phyloP scores from a whole-genome alignment of 75 land plant species.

The Sequoiadendron giganteum region DNA sequence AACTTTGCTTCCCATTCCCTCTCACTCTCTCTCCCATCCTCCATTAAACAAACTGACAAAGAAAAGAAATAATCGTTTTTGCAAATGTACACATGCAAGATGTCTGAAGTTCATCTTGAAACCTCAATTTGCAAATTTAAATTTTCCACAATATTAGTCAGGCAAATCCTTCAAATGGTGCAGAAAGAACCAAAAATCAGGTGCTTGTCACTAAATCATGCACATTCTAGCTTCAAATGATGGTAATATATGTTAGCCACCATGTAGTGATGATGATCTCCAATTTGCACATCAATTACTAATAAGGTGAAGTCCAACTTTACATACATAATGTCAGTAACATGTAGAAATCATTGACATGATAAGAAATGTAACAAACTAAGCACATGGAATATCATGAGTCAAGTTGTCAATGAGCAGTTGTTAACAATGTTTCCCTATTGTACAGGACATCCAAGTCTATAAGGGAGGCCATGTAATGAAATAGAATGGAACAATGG shows the following conservation, averaged over 20 bases:
- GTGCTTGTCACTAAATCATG: neutral
- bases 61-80: neutral
- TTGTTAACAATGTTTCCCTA: no score
- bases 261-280: neutral
- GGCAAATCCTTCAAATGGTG: neutral
- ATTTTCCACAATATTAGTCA: neutral
- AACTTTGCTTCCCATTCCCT: neutral
- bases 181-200: neutral
- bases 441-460: no score
- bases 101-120: neutral
- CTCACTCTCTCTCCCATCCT: neutral
- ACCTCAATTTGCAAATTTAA: neutral
- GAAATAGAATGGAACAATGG: neutral
- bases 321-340: no score
- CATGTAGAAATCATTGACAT: no score
- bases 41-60: neutral
- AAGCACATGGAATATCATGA: no score
- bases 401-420: no score
- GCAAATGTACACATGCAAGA: neutral
- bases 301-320: no score
- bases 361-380: no score
- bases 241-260: neutral
- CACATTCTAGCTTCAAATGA: neutral
- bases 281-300: neutral
- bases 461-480: neutral